Conservation (phyloP, 768 basidiomycete species). For the Candolleomyces efflorescens region DNA sequence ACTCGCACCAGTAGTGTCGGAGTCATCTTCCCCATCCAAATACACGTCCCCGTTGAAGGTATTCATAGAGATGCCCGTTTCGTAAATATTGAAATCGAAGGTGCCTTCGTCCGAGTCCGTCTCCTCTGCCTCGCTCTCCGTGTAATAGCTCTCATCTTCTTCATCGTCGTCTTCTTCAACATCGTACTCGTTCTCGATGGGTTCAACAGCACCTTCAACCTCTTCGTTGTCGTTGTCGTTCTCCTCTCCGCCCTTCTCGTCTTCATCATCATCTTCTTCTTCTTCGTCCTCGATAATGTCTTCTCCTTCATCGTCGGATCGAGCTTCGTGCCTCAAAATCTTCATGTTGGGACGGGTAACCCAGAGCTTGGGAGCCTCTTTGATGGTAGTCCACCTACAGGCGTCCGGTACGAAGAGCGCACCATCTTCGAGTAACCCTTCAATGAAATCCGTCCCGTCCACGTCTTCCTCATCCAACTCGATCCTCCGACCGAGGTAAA, state of each 20-base stretch:
- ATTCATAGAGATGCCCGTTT: too few species aligned
- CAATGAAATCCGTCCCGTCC: slow-evolving; percentile 31
- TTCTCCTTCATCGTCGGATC: background rate
- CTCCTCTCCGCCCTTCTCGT: background rate
- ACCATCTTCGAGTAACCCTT: slow-evolving; percentile 28
- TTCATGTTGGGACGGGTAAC: slow-evolving; percentile 19
- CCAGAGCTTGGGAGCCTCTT: slow-evolving; percentile 27
- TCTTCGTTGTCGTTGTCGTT: slow-evolving; percentile 3
- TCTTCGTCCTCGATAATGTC: background rate
- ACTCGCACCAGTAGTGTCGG: too few species aligned
- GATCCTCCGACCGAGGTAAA: slow-evolving; percentile 33
- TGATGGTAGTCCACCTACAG: slow-evolving; percentile 25
- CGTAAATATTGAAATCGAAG: too few species aligned
- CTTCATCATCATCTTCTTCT: background rate
- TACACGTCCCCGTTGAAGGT: too few species aligned
- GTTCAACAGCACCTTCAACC: background rate
- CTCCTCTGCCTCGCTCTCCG: background rate
- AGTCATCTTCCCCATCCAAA: too few species aligned
- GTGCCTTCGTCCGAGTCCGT: background rate
- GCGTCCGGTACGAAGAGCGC: slow-evolving; percentile 16
- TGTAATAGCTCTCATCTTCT: background rate
- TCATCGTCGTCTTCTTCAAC: background rate
- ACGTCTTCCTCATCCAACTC: slow-evolving; percentile 29
- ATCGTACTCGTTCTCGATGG: background rate
- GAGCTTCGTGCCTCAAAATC: background rate